Conservation (phyloP, 2,329 filamentous ascomycete genomes). For the Kalaharituber pfeilii region DNA sequence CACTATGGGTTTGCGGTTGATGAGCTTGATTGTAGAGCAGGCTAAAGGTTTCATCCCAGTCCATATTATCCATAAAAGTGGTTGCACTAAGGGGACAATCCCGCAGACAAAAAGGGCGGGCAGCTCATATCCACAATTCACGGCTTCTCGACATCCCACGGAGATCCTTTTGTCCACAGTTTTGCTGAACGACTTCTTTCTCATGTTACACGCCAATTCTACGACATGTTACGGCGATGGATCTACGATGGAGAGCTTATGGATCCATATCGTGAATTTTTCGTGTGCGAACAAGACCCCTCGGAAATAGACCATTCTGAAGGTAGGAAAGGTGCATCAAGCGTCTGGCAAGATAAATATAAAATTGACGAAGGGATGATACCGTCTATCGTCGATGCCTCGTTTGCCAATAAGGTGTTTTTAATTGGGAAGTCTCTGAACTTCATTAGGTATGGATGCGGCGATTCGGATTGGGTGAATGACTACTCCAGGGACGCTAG, state of each 20-base stretch:
- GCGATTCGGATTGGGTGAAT: slow-evolving; percentile 88
- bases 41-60: slow-evolving; percentile 42
- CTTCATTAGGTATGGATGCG: slow-evolving; percentile 91
- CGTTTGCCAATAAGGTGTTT: slow-evolving; percentile 93
- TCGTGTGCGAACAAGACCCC: slow-evolving; percentile 66
- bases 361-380: slow-evolving; percentile 71
- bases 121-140: slow-evolving; percentile 89
- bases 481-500: slow-evolving; percentile 84
- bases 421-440: slow-evolving; percentile 95
- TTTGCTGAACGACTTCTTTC: slow-evolving; percentile 80
- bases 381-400: slow-evolving; percentile 77
- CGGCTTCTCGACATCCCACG: slow-evolving; percentile 79
- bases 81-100: slow-evolving; percentile 6
- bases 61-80: neutral
- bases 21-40: slow-evolving; percentile 88
- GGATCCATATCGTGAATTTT: slow-evolving; percentile 93
- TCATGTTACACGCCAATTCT: slow-evolving; percentile 85
- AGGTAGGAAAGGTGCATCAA: slow-evolving; percentile 36
- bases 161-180: slow-evolving; percentile 80
- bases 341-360: slow-evolving; percentile 97
- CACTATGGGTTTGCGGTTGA: slow-evolving; percentile 81
- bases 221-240: slow-evolving; percentile 89
- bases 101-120: slow-evolving; percentile 53
- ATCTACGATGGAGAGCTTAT: slow-evolving; percentile 96
- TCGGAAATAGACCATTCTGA: slow-evolving; percentile 26